phyloP scores from a whole-genome alignment of 2,329 filamentous ascomycete species.

The Claviceps humidiphila region DNA sequence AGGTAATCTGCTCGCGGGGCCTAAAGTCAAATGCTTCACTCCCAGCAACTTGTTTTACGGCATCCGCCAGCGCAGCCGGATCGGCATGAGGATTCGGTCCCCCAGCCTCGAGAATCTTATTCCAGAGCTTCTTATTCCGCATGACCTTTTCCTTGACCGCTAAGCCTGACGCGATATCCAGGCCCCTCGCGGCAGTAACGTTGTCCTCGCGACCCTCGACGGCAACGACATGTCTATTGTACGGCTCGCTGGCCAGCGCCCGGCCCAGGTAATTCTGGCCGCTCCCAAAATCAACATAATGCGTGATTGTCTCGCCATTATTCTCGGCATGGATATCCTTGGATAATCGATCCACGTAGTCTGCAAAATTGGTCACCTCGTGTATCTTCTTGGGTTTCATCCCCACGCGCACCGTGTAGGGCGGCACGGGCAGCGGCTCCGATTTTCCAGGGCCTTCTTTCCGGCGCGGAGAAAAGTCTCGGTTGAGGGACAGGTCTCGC shows the following conservation, averaged over 20 bases:
- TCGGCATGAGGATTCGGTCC: slow-evolving; percentile 30
- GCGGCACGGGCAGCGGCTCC: slow-evolving; percentile 41
- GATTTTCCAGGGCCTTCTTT: slow-evolving; percentile 16
- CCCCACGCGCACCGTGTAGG: slow-evolving; percentile 63
- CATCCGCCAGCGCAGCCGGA: slow-evolving; percentile 19
- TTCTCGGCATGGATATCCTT: slow-evolving; percentile 34
- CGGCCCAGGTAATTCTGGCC: slow-evolving; percentile 93
- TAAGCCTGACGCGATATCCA: slow-evolving; percentile 72
- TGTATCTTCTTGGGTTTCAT: slow-evolving; percentile 97
- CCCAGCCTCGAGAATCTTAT: slow-evolving; percentile 32
- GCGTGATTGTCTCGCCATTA: slow-evolving; percentile 52
- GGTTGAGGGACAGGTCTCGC: slow-evolving; percentile 51
- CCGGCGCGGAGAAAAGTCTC: slow-evolving; percentile 38
- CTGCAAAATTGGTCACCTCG: slow-evolving; percentile 84
- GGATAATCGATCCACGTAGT: slow-evolving; percentile 56
- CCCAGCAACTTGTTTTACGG: slow-evolving; percentile 21
- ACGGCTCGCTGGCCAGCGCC: slow-evolving; percentile 71
- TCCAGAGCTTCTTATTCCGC: slow-evolving; percentile 72
- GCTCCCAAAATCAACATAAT: slow-evolving; percentile 91
- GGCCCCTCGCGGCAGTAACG: slow-evolving; percentile 68
- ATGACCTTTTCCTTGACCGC: slow-evolving; percentile 59
- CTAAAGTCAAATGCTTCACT: slow-evolving; percentile 29
- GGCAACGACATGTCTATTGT: slow-evolving; percentile 76
- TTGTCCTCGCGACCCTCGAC: slow-evolving; percentile 82
- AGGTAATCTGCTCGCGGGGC: slow-evolving; percentile 32